These are phyloP conservation scores for Phaeosphaeria sp. DNA, from an alignment of 2,329 filamentous ascomycete genomes.

Conservation along the genomic window DNA sequence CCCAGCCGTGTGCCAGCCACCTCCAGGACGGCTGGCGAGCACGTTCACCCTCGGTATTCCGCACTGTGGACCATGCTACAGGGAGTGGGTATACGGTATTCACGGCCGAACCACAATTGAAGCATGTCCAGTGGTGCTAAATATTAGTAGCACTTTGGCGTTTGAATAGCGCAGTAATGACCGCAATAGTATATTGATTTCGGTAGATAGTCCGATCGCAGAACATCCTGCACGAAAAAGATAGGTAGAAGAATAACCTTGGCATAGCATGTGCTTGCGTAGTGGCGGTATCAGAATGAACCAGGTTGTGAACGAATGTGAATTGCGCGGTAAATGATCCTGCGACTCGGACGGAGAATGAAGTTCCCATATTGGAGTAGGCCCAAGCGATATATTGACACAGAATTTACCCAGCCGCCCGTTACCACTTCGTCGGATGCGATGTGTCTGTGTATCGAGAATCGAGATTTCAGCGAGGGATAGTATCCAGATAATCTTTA, in stretches of 20 bases:
- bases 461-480: neutral
- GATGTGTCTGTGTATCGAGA: slow-evolving; percentile 5
- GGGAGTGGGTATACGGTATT: slow-evolving; percentile 5
- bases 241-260: slow-evolving; percentile 7
- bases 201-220: slow-evolving; percentile 18
- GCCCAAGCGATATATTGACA: slow-evolving; percentile 14
- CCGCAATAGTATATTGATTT: slow-evolving; percentile 21
- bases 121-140: slow-evolving; percentile 17
- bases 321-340: slow-evolving; percentile 6
- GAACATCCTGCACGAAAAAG: slow-evolving; percentile 2
- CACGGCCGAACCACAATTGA: slow-evolving; percentile 23
- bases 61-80: slow-evolving; percentile 15
- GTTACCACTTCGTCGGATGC: slow-evolving; percentile 14
- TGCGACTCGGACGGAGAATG: slow-evolving; percentile 8
- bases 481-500: slow-evolving; percentile 13
- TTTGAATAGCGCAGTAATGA: slow-evolving; percentile 12
- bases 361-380: slow-evolving; percentile 16
- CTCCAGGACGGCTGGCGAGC: slow-evolving; percentile 21
- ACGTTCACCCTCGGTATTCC: slow-evolving; percentile 19
- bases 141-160: slow-evolving; percentile 1
- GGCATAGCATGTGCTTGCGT: slow-evolving; percentile 14
- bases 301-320: neutral
- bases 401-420: slow-evolving; percentile 29
- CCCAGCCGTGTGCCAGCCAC: slow-evolving; percentile 21
- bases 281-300: slow-evolving; percentile 1